These are phyloP conservation scores for Septoria petroselini DNA, from an alignment of 2,329 filamentous ascomycete species.

Conservation along the genomic window DNA sequence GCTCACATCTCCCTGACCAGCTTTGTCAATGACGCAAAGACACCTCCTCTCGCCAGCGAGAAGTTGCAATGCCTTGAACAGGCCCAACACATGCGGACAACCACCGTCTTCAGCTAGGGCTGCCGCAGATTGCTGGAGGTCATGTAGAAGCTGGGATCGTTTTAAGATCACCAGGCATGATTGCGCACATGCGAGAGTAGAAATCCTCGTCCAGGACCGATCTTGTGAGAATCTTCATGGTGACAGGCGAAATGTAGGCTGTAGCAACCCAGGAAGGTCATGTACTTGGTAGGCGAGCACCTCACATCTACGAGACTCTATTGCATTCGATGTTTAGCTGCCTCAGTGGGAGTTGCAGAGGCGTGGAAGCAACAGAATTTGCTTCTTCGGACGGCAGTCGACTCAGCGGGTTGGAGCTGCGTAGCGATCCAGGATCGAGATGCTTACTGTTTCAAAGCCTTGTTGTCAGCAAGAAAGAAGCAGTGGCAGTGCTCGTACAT, in stretches of 20 bases:
- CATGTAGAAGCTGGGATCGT: constrained; percentile 26
- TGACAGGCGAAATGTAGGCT: background rate
- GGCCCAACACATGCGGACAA: constrained; percentile 24
- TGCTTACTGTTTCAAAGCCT: too few species aligned
- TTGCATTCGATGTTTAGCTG: background rate
- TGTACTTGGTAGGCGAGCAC: too few species aligned
- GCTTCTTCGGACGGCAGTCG: too few species aligned
- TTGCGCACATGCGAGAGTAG: background rate
- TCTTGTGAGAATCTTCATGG: background rate
- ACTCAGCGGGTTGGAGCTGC: too few species aligned
- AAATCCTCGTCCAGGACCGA: background rate
- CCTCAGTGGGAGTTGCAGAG: background rate
- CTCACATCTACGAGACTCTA: background rate
- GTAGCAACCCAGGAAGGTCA: too few species aligned
- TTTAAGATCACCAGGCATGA: constrained; percentile 31
- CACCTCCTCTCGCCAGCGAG: constrained; percentile 27
- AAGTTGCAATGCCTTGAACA: constrained; percentile 25
- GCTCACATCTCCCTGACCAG: constrained; percentile 28
- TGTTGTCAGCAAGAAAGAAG: too few species aligned
- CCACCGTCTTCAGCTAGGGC: constrained; percentile 28
- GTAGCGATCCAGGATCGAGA: too few species aligned
- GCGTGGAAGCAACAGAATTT: background rate
- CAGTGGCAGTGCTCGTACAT: too few species aligned
- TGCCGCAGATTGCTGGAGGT: constrained; percentile 30
- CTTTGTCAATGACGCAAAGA: constrained; percentile 25